phyloP scores from a whole-genome alignment of 768 basidiomycete species.

The Panaeolus cyanescens region DNA sequence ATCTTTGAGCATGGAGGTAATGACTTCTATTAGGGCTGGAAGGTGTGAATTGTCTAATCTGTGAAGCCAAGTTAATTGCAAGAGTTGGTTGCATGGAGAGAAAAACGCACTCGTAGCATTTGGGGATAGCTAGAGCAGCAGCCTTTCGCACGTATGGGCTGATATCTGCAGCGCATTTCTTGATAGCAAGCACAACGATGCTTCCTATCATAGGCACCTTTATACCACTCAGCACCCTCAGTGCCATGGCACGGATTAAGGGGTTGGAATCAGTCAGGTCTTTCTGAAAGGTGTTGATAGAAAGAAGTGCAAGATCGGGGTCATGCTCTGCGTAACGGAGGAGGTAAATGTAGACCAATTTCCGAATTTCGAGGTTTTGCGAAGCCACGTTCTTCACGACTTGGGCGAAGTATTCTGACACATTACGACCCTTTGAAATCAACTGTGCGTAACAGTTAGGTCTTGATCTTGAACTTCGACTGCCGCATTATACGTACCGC shows the following conservation, averaged over 20 bases:
- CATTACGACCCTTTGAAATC: slow-evolving; percentile 90
- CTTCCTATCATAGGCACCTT: slow-evolving; percentile 86
- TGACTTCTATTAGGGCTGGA: slow-evolving; percentile 66
- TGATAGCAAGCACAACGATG: slow-evolving; percentile 84
- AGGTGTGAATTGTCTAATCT: slow-evolving; percentile 80
- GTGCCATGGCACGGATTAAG: slow-evolving; percentile 93
- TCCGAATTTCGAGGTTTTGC: slow-evolving; percentile 89
- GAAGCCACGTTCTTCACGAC: slow-evolving; percentile 98
- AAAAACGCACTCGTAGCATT: slow-evolving; percentile 64
- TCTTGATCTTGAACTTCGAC: background rate
- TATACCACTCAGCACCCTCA: slow-evolving; percentile 91
- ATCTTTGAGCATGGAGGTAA: slow-evolving; percentile 67
- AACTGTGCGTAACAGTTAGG: slow-evolving; percentile 49
- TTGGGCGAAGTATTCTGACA: slow-evolving; percentile 92
- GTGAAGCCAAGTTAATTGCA: slow-evolving; percentile 3
- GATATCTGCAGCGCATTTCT: slow-evolving; percentile 88
- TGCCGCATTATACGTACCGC: slow-evolving; percentile 63
- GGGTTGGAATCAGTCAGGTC: slow-evolving; percentile 92
- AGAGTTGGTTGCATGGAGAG: background rate
- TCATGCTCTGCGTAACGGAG: slow-evolving; percentile 91
- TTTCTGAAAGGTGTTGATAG: slow-evolving; percentile 98
- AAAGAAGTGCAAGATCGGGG: slow-evolving; percentile 92
- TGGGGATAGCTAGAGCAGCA: slow-evolving; percentile 87
- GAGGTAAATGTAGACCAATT: slow-evolving; percentile 97
- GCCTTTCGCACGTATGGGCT: slow-evolving; percentile 96